Evolutionary conservation across 2,329 filamentous ascomycete genomes (phyloP).

Genomic region (Zymoseptoria ardabiliae): DNA sequence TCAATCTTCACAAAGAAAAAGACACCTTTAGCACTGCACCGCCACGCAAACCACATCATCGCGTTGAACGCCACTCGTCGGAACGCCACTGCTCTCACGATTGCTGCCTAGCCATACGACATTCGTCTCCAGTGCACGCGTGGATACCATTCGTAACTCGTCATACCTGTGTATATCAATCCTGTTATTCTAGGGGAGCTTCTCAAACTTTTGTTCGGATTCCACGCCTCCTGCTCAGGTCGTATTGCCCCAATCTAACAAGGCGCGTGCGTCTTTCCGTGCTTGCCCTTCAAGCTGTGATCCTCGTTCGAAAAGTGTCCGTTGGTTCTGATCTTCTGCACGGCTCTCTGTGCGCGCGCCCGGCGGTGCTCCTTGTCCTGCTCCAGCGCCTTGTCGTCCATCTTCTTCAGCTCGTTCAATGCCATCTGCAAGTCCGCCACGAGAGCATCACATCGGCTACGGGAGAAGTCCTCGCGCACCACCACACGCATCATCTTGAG

Average conservation of each 20-base stretch:
- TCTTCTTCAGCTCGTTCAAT: constrained; percentile 60
- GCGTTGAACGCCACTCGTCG: too few species aligned
- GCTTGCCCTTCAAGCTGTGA: constrained; percentile 83
- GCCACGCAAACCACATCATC: not conserved
- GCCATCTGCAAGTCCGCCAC: constrained; percentile 73
- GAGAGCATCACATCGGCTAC: constrained; percentile 70
- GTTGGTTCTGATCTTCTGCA: constrained; percentile 31
- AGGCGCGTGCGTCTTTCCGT: constrained; percentile 80
- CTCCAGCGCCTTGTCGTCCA: constrained; percentile 65
- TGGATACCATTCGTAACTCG: not conserved
- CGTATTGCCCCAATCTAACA: constrained; percentile 50
- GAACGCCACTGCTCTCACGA: not conserved
- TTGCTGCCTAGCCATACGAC: not conserved
- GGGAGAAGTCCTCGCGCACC: constrained; percentile 84
- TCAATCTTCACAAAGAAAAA: not conserved
- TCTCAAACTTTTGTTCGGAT: not conserved
- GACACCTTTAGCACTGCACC: not conserved
- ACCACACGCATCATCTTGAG: constrained; percentile 91
- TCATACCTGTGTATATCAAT: not conserved
- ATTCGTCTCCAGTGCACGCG: not conserved
- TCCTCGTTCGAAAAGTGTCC: constrained; percentile 60
- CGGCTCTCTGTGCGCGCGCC: constrained; percentile 7
- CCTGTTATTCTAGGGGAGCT: not conserved
- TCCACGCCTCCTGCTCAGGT: not conserved
- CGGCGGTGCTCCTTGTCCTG: constrained; percentile 51